These are phyloP conservation scores for Coemansia sp. DNA, from an alignment of 192 early-diverging fungal genomes.

Conservation along the genomic window DNA sequence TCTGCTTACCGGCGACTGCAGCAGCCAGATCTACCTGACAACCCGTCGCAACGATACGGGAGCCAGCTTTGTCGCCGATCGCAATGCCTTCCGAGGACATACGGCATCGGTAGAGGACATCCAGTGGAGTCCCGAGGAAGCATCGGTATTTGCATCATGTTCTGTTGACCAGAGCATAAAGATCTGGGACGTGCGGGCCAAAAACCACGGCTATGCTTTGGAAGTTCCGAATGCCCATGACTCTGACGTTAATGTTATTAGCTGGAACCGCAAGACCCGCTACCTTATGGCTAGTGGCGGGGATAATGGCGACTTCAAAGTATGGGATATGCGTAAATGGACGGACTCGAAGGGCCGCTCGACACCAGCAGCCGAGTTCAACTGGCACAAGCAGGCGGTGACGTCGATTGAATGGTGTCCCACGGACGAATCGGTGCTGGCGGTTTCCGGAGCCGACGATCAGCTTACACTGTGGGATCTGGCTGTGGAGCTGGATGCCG, in stretches of 20 bases:
- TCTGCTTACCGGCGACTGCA: slow-evolving; percentile 84
- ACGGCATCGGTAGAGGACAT: slow-evolving; percentile 88
- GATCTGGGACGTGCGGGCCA: slow-evolving; percentile 90
- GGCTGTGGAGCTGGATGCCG: slow-evolving; percentile 92
- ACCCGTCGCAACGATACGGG: slow-evolving; percentile 59
- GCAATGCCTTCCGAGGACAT: slow-evolving; percentile 78
- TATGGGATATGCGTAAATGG: slow-evolving; percentile 89
- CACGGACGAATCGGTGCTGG: slow-evolving; percentile 85
- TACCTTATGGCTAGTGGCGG: slow-evolving; percentile 89
- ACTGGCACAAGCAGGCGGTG: slow-evolving; percentile 89
- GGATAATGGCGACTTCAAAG: slow-evolving; percentile 89
- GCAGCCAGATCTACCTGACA: slow-evolving; percentile 80
- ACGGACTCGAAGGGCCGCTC: slow-evolving; percentile 41
- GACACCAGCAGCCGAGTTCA: slow-evolving; percentile 86
- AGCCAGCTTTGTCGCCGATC: slow-evolving; percentile 67
- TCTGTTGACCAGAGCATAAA: slow-evolving; percentile 88
- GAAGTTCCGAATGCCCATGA: slow-evolving; percentile 73
- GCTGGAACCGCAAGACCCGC: slow-evolving; percentile 84
- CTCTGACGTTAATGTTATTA: slow-evolving; percentile 94
- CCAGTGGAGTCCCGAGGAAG: slow-evolving; percentile 93
- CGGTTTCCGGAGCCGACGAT: slow-evolving; percentile 89
- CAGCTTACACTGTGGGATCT: slow-evolving; percentile 98
- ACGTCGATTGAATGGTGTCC: slow-evolving; percentile 98
- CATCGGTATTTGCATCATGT: slow-evolving; percentile 88
- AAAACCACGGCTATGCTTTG: slow-evolving; percentile 68